Conservation (phyloP, 73 alveolate species). For the Diophrys sp. region DNA sequence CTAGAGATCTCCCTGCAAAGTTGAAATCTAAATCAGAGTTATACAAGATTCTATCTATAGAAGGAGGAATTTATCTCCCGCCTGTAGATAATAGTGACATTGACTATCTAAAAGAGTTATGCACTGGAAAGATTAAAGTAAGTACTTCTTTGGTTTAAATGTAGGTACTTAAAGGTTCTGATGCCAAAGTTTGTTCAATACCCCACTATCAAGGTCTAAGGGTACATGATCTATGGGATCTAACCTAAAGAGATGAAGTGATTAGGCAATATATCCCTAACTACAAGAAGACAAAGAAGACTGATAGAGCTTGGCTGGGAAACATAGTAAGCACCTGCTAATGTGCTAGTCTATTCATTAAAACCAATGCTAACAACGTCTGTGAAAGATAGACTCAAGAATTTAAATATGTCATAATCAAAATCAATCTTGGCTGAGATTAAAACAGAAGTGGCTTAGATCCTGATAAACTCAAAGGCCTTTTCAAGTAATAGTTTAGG, state of each 20-base stretch:
- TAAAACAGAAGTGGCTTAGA: too few species aligned
- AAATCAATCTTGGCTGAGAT: too few species aligned
- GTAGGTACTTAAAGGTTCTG: constrained; percentile 1
- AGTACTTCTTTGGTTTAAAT: too few species aligned
- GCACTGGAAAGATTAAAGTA: background rate
- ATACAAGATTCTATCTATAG: constrained; percentile 2
- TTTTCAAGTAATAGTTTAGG: too few species aligned
- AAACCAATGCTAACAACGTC: too few species aligned
- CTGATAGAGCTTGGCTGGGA: background rate
- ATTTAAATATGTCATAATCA: too few species aligned
- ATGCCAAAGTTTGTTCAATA: background rate
- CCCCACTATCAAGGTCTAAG: constrained; percentile 10
- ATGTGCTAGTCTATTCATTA: too few species aligned
- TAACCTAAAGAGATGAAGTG: background rate
- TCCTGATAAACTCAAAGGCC: too few species aligned
- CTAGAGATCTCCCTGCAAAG: too few species aligned
- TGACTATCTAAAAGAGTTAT: background rate
- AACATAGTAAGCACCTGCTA: too few species aligned
- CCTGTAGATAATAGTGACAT: background rate
- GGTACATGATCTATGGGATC: background rate
- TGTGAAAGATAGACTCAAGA: too few species aligned
- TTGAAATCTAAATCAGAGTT: background rate
- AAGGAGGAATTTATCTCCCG: constrained; percentile 7
- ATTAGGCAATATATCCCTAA: constrained; percentile 3
- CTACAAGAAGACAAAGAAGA: background rate